Base-by-base conservation (phyloP, 2,329 filamentous ascomycete species). In the Cladosporium sp. region DNA sequence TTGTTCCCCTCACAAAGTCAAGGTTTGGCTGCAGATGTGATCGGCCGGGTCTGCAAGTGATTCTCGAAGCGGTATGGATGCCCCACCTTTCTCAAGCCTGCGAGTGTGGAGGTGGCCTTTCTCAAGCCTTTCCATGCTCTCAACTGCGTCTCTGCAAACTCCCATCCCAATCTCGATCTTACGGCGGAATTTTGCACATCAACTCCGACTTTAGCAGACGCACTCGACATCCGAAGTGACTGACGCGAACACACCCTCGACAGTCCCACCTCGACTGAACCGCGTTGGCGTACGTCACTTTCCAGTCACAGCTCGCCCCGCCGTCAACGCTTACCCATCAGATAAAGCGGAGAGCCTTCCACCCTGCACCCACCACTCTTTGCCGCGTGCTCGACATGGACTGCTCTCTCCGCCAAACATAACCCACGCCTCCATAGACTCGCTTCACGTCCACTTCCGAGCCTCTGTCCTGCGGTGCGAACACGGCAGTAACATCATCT, bases 101-200 rank as follows among this genome's bases (percentile, higher is more conserved):
- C n/a, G 45, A 15, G 10, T 48, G 45, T 48, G 45, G 45, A 48
- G 45, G 45, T 48, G 45, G 45, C 45, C 45, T 48, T 35, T 25
- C 28, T 12, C 25, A 34, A 28, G 45, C 45, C 45, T 48, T 35
- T 25, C 28, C 19, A 17, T 28, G 45, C 25, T 32, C 45, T 25
- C 45, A 48, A 32, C 45, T 48, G 28, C 45, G n/a, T 32, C 35
- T 15, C 17, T 35, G 25, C 17, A 20, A 28, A 48, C 45, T 19
- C 28, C 45, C 45, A n/a, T 35, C 17, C 13, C 20, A 45, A 28
- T n/a, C 45, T 34, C 45, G 12, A 24, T 17, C 15, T 48, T 15
- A 17, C 10, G 15, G n/a, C 28, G n/a, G 22, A 35, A 48, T 24
- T 3, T 20, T 28, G 39, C 39, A 22, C 2, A 12, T 25, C 25